A percentile compares a stretch with the other conserved stretches of the same genome.
These are phyloP conservation scores for Blastosporella zonata DNA, from an alignment of 1,284 basidiomycete species.

Conservation along the genomic window DNA sequence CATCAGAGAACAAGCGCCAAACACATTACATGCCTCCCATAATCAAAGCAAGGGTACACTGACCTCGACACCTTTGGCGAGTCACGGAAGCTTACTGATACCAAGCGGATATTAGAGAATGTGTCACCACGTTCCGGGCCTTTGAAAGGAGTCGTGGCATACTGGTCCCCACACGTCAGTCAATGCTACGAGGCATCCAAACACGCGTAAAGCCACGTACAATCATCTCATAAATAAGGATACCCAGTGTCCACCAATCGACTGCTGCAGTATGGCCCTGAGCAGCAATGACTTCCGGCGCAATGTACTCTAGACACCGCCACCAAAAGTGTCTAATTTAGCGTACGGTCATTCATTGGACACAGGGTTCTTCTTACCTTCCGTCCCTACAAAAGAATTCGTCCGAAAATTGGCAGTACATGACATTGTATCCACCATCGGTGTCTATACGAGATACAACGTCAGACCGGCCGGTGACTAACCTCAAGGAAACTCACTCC, in stretches of 20 bases:
- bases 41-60: slow-evolving; percentile 33
- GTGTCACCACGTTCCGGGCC: slow-evolving; percentile 93
- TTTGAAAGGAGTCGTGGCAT: slow-evolving; percentile 98
- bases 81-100: slow-evolving; percentile 89
- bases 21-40: slow-evolving; percentile 7
- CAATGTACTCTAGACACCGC: slow-evolving; percentile 83
- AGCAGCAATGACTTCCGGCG: slow-evolving; percentile 97
- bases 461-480: slow-evolving; percentile 15
- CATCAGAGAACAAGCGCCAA: slow-evolving; percentile 23
- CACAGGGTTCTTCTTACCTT: slow-evolving; percentile 57
- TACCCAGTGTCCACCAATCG: slow-evolving; percentile 99
- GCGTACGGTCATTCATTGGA: slow-evolving; percentile 19
- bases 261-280: slow-evolving; percentile 98
- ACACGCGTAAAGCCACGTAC: slow-evolving; percentile 55
- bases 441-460: slow-evolving; percentile 48
- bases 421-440: slow-evolving; percentile 93
- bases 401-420: slow-evolving; percentile 98
- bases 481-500: slow-evolving; percentile 55
- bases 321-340: slow-evolving; percentile 27
- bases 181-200: slow-evolving; percentile 25
- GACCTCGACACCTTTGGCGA: slow-evolving; percentile 80
- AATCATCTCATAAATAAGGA: slow-evolving; percentile 99
- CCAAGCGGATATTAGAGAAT: slow-evolving; percentile 91
- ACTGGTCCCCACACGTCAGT: slow-evolving; percentile 54
- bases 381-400: slow-evolving; percentile 98